Evolutionary conservation across 2,329 filamentous ascomycete species (phyloP).

Genomic region (Colletotrichum melonis): DNA sequence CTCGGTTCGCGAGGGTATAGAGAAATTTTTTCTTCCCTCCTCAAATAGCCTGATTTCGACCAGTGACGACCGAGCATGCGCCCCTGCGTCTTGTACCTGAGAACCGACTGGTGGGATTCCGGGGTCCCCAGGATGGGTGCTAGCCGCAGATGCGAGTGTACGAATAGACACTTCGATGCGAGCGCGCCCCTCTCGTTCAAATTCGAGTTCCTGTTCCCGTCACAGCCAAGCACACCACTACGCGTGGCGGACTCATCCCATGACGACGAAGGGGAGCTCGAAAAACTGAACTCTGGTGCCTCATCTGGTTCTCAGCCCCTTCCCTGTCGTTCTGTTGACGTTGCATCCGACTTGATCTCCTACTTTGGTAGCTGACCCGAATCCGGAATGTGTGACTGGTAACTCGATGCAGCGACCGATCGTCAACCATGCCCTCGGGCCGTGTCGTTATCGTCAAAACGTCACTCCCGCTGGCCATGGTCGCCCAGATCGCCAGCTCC

Average conservation of each 20-base stretch:
- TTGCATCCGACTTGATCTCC: neutral
- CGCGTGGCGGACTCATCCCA: neutral
- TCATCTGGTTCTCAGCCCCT: neutral
- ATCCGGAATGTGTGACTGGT: conserved; percentile 3
- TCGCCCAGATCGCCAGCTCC: neutral
- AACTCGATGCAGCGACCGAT: conserved; percentile 1
- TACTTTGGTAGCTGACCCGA: neutral
- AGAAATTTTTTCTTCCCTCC: neutral
- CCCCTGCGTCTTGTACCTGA: conserved; percentile 11
- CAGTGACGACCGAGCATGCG: neutral
- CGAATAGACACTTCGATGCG: conserved; percentile 5
- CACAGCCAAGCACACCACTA: neutral
- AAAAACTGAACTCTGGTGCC: neutral
- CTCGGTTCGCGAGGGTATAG: neutral
- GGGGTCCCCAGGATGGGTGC: conserved; percentile 23
- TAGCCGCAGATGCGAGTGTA: conserved; percentile 20
- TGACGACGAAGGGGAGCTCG: neutral
- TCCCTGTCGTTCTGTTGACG: conserved; percentile 5
- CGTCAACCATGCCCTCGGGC: neutral
- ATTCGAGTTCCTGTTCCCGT: neutral
- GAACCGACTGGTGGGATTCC: conserved; percentile 32
- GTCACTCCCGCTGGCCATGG: neutral
- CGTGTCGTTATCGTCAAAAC: neutral
- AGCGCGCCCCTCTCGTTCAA: neutral
- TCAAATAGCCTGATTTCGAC: conserved; percentile 29